Conservation (phyloP, 257 asterid genomes). For the Solanum chmielewskii region DNA sequence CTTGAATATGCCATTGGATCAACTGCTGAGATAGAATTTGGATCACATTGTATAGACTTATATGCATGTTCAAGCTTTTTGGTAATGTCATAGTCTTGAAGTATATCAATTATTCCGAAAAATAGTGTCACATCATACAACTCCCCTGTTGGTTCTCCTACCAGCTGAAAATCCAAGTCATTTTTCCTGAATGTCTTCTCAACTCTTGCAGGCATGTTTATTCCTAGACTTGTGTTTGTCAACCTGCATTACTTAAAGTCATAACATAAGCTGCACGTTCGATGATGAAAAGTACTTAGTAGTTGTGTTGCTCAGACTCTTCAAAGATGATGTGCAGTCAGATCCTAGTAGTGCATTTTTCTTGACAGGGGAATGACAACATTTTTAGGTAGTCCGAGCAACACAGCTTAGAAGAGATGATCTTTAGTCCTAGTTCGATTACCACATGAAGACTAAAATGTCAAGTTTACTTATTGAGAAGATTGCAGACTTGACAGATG, state of each 20-base stretch:
- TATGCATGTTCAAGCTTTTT: slow-evolving; percentile 37
- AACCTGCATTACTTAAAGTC: not conserved
- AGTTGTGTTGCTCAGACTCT: not conserved
- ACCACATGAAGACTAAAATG: not conserved
- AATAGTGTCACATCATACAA: slow-evolving; percentile 13
- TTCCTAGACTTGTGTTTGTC: slow-evolving; percentile 3
- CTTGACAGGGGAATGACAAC: not conserved
- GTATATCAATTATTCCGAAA: slow-evolving; percentile 26
- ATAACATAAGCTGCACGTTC: not conserved
- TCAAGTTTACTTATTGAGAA: not conserved
- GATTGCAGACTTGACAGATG: not conserved
- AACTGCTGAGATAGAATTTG: slow-evolving; percentile 30
- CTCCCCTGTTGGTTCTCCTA: slow-evolving; percentile 26
- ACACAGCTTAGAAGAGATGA: not conserved
- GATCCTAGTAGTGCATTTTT: not conserved
- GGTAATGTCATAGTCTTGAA: slow-evolving; percentile 30
- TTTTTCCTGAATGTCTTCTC: slow-evolving; percentile 17
- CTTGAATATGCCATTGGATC: slow-evolving; percentile 29
- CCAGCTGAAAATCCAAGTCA: slow-evolving; percentile 13
- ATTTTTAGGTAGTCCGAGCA: not conserved
- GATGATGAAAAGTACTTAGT: not conserved
- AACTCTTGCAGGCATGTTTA: slow-evolving; percentile 23
- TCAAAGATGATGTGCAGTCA: not conserved
- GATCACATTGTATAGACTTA: slow-evolving; percentile 27
- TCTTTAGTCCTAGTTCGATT: not conserved